Percentiles rank a stretch among this genome's conserved stretches.
Conservation (phyloP, 305 asterid species). For the Striga hermonthica region DNA sequence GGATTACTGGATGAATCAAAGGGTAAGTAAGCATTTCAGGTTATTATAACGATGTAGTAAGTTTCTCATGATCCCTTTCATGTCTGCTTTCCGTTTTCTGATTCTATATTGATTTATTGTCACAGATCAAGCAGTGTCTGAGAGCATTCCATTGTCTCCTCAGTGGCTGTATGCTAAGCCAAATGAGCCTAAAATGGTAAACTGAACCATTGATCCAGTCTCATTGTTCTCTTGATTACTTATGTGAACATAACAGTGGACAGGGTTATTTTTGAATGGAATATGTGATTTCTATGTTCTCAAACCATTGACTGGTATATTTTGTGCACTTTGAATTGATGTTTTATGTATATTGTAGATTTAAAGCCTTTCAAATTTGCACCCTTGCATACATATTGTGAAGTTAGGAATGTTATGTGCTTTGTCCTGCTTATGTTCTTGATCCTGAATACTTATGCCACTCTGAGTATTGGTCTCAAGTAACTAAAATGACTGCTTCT, state of each 20-base stretch:
- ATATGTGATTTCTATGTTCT: not conserved
- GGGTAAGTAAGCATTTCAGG: constrained; percentile 42
- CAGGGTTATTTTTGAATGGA: constrained; percentile 1
- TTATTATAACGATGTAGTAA: constrained; percentile 23
- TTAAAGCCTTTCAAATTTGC: constrained; percentile 17
- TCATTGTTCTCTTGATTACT: constrained; percentile 10
- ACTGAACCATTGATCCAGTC: constrained; percentile 27
- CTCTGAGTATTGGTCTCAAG: not conserved
- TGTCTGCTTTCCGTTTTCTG: constrained; percentile 1
- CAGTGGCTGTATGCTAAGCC: constrained; percentile 95
- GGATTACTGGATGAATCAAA: constrained; percentile 71
- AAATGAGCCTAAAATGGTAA: constrained; percentile 69
- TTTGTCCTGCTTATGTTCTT: constrained; percentile 14
- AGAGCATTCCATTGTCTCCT: constrained; percentile 92
- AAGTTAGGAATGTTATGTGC: not conserved
- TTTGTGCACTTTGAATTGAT: not conserved
- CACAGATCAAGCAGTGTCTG: constrained; percentile 69
- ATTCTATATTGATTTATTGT: constrained; percentile 24
- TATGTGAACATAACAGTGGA: not conserved
- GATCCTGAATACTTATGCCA: not conserved
- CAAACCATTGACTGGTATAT: not conserved
- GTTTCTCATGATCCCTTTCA: constrained; percentile 14
- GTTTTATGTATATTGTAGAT: not conserved
- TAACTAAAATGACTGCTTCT: not conserved
- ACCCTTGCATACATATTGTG: not conserved